A percentile compares a stretch with the other conserved stretches of the same genome.
phyloP scores from a whole-genome alignment of 2,329 filamentous ascomycete species.

The Ceratocystis harringtonii region DNA sequence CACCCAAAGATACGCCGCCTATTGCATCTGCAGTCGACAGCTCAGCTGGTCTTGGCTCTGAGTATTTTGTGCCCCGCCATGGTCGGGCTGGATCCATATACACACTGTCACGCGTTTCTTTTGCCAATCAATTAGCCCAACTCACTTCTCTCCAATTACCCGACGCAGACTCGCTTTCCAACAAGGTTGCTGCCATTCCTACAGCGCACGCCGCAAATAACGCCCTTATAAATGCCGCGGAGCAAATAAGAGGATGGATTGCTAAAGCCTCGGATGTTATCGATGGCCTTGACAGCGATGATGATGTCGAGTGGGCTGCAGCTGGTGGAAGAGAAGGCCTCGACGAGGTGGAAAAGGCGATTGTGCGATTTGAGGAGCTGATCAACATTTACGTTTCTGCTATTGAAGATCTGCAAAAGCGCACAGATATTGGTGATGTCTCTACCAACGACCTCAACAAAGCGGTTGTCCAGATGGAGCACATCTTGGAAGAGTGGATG shows the following conservation, averaged over 20 bases:
- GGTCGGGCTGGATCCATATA: conserved; percentile 76
- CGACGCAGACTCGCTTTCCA: conserved; percentile 67
- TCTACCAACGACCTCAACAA: conserved; percentile 54
- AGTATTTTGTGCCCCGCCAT: conserved; percentile 51
- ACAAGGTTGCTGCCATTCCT: conserved; percentile 69
- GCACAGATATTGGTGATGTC: conserved; percentile 59
- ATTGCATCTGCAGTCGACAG: not conserved
- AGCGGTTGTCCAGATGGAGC: conserved; percentile 80
- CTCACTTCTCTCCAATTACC: conserved; percentile 82
- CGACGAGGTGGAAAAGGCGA: conserved; percentile 57
- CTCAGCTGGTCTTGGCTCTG: conserved; percentile 4
- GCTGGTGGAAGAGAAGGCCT: conserved; percentile 69
- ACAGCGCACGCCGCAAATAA: conserved; percentile 72
- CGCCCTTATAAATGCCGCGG: conserved; percentile 71
- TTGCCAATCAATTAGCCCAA: conserved; percentile 83
- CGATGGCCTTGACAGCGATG: conserved; percentile 76
- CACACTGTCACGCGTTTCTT: conserved; percentile 80
- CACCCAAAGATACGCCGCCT: conserved; percentile 37
- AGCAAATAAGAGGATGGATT: conserved; percentile 91
- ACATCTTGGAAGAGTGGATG: conserved; percentile 69
- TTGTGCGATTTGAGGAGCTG: conserved; percentile 70
- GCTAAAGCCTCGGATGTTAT: conserved; percentile 82
- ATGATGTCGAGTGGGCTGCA: conserved; percentile 96
- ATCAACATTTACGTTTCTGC: conserved; percentile 86
- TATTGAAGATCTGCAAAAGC: conserved; percentile 79